Conservation (phyloP, 1,139 yeast species). For the Blastobotrys persicus region DNA sequence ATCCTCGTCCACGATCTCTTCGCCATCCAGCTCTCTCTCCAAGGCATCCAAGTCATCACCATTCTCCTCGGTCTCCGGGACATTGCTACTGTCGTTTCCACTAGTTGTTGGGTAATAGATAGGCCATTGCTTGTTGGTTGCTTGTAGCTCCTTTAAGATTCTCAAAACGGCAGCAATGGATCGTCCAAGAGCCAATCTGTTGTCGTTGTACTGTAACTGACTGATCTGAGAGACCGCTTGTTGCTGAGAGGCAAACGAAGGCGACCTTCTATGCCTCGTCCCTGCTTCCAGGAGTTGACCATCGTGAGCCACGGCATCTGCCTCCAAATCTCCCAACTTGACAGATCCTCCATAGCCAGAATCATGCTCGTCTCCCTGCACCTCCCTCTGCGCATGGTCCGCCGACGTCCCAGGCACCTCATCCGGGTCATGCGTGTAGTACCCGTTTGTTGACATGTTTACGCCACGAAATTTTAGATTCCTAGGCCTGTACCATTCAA, state of each 20-base stretch:
- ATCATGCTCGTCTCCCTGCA: constrained; percentile 17
- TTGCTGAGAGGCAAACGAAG: constrained; percentile 30
- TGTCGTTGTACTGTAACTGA: constrained; percentile 69
- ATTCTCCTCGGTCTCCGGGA: neutral
- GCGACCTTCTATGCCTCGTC: constrained; percentile 24
- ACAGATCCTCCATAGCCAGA: constrained; percentile 31
- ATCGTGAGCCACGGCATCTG: constrained; percentile 20
- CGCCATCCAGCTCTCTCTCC: constrained; percentile 5
- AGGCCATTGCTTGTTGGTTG: constrained; percentile 58
- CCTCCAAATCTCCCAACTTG: constrained; percentile 15
- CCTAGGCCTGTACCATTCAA: neutral
- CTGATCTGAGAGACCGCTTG: constrained; percentile 47
- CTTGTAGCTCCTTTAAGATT: constrained; percentile 50
- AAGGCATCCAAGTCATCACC: constrained; percentile 4
- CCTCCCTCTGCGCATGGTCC: constrained; percentile 12
- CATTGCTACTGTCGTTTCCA: neutral
- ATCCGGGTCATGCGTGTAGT: constrained; percentile 14
- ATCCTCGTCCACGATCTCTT: constrained; percentile 7
- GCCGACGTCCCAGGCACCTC: constrained; percentile 21
- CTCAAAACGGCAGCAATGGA: constrained; percentile 57
- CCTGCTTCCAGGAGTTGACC: constrained; percentile 15
- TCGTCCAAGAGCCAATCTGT: constrained; percentile 59
- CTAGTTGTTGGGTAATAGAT: constrained; percentile 54
- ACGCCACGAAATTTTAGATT: neutral
- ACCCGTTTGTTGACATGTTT: neutral